Base-by-base conservation (phyloP, 768 basidiomycete species). In the Suillus subaureus region DNA sequence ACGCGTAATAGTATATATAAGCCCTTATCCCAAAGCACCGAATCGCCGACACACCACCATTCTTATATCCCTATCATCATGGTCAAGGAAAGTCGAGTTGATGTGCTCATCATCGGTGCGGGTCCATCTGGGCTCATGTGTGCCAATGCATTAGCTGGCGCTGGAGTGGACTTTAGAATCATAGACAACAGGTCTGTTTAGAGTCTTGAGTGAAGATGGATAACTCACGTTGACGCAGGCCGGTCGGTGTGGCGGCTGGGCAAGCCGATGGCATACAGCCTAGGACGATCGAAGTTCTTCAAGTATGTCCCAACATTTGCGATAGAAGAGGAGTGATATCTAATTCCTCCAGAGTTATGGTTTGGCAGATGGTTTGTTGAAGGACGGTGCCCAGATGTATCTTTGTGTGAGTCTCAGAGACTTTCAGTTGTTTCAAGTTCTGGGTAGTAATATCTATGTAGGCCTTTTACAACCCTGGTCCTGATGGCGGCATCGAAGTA, bases 401-500 rank as follows among this genome's bases (percentile, higher is more conserved):
- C 83, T 85, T 76, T 86, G 85, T 61, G 91, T 92, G 73, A 66
- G 86, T 79, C 12, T 45, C 18, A 4, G n/a, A 0, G 13, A 9
- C 3, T 21, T 52, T 13, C 33, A 23, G 6, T 12, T 23, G 15
- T 43, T 13, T 21, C 9, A 5, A 2, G n/a, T 23, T n/a, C 35
- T 61, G 43, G 58, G 26, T 8, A 15, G n/a, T 4, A 3, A 13
- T 47, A 47, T 21, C 39, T 47, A 61, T 40, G 4, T 56, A 93
- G 91, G 87, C 90, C 9, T 92, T 92, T 73, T 93, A 92, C 70
- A 89, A 91, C 68, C 91, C 91, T 4, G 79, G 81, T 26, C 75
- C 79, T 1, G 70, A 82, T 40, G 89, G 89, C 18, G 87, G 83
- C 4, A 90, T 93, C 43, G 83, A 88, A 80, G 91, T 88, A 58